Percentiles rank a stretch among this genome's conserved stretches.
Evolutionary conservation across 768 basidiomycete species (phyloP).

Genomic region (Xerocomellus intermedius): DNA sequence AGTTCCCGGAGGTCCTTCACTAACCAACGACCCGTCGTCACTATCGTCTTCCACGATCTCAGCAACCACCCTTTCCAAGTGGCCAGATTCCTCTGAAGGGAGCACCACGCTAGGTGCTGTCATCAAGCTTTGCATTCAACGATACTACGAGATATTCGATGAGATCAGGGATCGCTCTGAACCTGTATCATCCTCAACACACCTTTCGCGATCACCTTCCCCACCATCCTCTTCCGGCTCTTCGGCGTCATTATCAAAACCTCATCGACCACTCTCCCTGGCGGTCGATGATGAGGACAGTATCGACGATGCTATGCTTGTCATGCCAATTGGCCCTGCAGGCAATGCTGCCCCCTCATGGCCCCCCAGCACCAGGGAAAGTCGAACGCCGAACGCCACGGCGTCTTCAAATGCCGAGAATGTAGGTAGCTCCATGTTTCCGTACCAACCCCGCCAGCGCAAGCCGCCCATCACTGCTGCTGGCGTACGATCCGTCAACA

Average conservation of each 20-base stretch:
- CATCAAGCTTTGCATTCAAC: constrained; percentile 74
- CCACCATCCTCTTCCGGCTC: constrained; percentile 24
- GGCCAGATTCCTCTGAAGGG: constrained; percentile 39
- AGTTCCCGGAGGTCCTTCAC: constrained; percentile 49
- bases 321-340: constrained; percentile 63
- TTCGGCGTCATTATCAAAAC: constrained; percentile 24
- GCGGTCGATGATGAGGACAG: constrained; percentile 64
- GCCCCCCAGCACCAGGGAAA: constrained; percentile 9
- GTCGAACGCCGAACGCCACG: constrained; percentile 8
- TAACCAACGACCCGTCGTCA: constrained; percentile 30
- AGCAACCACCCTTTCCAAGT: constrained; percentile 19
- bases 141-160: constrained; percentile 85
- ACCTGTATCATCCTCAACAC: constrained; percentile 38
- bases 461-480: constrained; percentile 26
- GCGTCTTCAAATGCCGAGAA: constrained; percentile 29
- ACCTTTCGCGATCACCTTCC: constrained; percentile 29
- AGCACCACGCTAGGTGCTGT: constrained; percentile 68
- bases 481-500: constrained; percentile 37
- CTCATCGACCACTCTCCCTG: constrained; percentile 25
- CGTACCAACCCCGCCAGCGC: constrained; percentile 44
- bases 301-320: constrained; percentile 72
- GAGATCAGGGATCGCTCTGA: constrained; percentile 74
- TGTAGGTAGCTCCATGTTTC: constrained; percentile 6
- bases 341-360: constrained; percentile 11
- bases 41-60: constrained; percentile 14